Evolutionary conservation across 1,284 basidiomycete species (phyloP).

Genomic region (Fistulina hepatica): DNA sequence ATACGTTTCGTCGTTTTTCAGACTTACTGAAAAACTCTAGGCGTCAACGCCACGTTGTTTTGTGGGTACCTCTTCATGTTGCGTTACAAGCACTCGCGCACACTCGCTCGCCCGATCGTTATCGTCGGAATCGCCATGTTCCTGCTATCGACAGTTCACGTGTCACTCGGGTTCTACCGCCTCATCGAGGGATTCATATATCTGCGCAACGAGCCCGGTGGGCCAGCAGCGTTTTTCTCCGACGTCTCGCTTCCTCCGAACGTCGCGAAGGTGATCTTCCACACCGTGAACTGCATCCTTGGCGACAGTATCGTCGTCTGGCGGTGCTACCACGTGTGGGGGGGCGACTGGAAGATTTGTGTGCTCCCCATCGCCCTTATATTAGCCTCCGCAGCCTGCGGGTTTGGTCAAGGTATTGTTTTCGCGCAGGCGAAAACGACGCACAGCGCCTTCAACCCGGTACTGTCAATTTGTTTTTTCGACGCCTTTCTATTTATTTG

Average conservation of each 20-base stretch:
- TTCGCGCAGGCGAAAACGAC: conserved; percentile 23
- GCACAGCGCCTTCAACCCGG: conserved; percentile 23
- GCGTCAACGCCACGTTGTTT: conserved; percentile 28
- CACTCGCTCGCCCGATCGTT: conserved; percentile 22
- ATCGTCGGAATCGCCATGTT: conserved; percentile 26
- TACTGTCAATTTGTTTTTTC: neutral
- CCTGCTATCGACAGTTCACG: conserved; percentile 26
- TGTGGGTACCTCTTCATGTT: conserved; percentile 23
- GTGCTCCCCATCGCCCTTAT: conserved; percentile 24
- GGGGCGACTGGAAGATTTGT: conserved; percentile 24
- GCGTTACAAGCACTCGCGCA: conserved; percentile 21
- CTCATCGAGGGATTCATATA: conserved; percentile 30
- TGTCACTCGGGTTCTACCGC: conserved; percentile 28
- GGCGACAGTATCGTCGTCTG: conserved; percentile 30
- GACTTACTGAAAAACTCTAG: too few relatives aligned
- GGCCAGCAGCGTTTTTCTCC: conserved; percentile 27
- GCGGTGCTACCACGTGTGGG: conserved; percentile 30
- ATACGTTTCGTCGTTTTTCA: too few relatives aligned
- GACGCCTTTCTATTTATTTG: neutral
- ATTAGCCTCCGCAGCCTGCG: conserved; percentile 27
- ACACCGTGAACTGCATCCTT: conserved; percentile 27
- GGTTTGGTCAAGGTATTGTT: conserved; percentile 26
- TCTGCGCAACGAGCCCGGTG: conserved; percentile 23
- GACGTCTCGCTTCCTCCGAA: conserved; percentile 29
- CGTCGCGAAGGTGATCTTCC: conserved; percentile 29